Evolutionary conservation across 1,139 yeast genomes (phyloP), one percentile per base, ranked within the genome.

Genomic region (Sugiyamaella castrensis): DNA sequence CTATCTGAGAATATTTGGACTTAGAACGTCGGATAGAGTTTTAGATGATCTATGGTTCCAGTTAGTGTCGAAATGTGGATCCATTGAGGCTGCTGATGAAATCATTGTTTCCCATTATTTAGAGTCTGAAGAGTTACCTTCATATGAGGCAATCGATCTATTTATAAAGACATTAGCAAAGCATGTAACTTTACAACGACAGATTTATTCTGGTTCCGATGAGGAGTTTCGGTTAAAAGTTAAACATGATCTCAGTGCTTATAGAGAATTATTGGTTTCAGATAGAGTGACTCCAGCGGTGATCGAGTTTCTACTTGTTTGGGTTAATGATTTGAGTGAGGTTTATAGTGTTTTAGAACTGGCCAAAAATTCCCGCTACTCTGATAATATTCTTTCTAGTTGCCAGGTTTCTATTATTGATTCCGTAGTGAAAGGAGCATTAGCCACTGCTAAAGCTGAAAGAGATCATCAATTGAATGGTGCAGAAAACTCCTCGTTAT

Each of bases 351-450:
- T 66, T 30, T 46, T 66, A 16, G 59, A 57, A 24, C 43, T 54
- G 2, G 63, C 63, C 11, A 57, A 58, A 27, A 42, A 52, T n/a
- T 57, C 67, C 1, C 41, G 48, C 11, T 50, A 54, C 41, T 43
- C 57, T 6, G 55, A 53, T 24, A 53, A 52, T 12, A 61, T 67
- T 11, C 54, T 60, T 32, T 47, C 57, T 2, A 46, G 37, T 13
- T 63, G 68, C 53, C 70, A 67, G 47, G 52, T 55, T 8, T 56
- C 53, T 2, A 54, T 67, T 9, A 48, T 67, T 7, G 50, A 56
- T 31, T 54, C 63, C 0, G 59, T 57, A 6, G 63, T 59, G 8
- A 51, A 57, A 26, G 57, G 58, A 37, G 48, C 57, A 12, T 16
- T 41, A 11, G 42, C 50, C 46, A 19, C 24, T 19, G 24, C 24